A percentile compares a stretch with the other conserved stretches of the same genome.
phyloP scores from a whole-genome alignment of 805 yeast genomes.

The Yarrowia hollandica region DNA sequence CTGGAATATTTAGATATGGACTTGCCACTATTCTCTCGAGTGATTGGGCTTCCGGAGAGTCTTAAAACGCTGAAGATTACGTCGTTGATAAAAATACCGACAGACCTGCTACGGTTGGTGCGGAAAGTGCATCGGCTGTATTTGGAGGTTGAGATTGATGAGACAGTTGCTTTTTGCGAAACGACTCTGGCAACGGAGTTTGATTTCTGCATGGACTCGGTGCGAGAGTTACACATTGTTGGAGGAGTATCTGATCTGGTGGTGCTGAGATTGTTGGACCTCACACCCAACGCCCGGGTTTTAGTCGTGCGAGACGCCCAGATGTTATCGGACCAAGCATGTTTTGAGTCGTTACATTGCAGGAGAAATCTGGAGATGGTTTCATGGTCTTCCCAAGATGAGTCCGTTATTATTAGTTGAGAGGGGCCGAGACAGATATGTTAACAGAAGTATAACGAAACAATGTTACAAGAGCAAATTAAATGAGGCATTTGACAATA shows the following conservation, averaged over 20 bases:
- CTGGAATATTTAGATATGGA: conserved; percentile 11
- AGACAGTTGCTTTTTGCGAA: neutral
- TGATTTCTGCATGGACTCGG: neutral
- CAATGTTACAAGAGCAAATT: no score
- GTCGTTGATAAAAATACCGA: neutral
- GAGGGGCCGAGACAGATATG: no score
- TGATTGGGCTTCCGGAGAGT: neutral
- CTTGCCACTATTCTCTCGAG: neutral
- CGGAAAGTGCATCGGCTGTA: neutral
- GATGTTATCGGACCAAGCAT: neutral
- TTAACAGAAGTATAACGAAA: no score
- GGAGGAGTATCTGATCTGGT: neutral
- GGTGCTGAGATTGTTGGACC: neutral
- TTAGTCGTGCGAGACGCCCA: neutral
- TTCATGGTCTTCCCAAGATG: conserved; percentile 10
- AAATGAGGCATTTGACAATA: no score
- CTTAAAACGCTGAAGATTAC: neutral
- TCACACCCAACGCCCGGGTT: neutral
- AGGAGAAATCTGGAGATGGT: neutral
- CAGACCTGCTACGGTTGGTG: neutral
- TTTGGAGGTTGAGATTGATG: neutral
- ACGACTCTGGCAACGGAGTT: neutral
- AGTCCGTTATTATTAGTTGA: neutral
- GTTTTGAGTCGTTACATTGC: neutral
- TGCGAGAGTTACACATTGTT: neutral